These are phyloP conservation scores for Nidularia sp. DNA, from an alignment of 768 basidiomycete species.

Conservation along the genomic window DNA sequence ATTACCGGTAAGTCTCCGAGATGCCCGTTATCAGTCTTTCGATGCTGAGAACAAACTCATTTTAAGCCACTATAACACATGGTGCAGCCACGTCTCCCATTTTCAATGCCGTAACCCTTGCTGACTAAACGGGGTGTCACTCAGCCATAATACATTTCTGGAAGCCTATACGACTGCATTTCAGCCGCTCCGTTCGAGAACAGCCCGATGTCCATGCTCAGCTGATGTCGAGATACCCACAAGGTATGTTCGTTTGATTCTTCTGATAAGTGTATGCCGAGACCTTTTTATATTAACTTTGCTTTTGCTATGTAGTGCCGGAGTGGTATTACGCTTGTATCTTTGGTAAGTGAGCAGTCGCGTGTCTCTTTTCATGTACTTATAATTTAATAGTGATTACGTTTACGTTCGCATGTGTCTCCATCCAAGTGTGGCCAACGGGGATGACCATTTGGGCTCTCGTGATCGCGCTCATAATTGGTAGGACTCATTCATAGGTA, in stretches of 20 bases:
- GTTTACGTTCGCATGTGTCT: constrained; percentile 58
- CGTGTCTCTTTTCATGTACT: not conserved
- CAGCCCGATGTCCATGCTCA: constrained; percentile 59
- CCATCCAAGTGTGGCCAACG: constrained; percentile 63
- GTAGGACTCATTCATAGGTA: constrained; percentile 15
- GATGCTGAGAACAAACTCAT: not conserved
- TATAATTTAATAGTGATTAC: constrained; percentile 30
- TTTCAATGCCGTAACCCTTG: not conserved
- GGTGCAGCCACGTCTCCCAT: constrained; percentile 14
- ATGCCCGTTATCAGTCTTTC: not conserved
- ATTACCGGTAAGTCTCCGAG: constrained; percentile 43
- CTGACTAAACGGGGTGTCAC: not conserved
- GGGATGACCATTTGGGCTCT: constrained; percentile 68
- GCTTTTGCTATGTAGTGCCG: constrained; percentile 38
- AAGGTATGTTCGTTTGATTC: constrained; percentile 21
- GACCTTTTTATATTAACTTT: not conserved
- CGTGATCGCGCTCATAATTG: constrained; percentile 43
- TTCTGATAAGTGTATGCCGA: not conserved
- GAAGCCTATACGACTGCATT: constrained; percentile 51
- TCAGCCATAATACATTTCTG: constrained; percentile 50
- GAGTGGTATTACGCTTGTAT: constrained; percentile 61
- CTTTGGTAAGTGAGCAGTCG: constrained; percentile 24
- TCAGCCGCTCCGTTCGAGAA: constrained; percentile 45
- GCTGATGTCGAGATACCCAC: constrained; percentile 53
- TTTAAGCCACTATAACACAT: constrained; percentile 41